These are phyloP conservation scores for Fusarium chaquense DNA, from an alignment of 2,329 filamentous ascomycete genomes.

Conservation along the genomic window DNA sequence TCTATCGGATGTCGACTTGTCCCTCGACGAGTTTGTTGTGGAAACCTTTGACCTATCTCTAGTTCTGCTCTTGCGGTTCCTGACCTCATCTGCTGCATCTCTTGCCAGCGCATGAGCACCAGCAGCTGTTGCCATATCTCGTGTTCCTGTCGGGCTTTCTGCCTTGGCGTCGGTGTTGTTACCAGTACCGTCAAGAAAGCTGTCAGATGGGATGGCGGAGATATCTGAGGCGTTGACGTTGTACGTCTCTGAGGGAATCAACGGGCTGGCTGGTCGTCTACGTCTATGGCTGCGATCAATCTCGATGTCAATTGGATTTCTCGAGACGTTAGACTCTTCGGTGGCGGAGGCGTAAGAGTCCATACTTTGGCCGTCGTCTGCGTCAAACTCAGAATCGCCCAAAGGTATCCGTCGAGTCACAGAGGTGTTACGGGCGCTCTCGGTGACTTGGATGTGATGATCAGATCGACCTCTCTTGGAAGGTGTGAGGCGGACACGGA, in stretches of 20 bases:
- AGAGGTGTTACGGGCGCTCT: conserved; percentile 78
- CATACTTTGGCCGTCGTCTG: conserved; percentile 74
- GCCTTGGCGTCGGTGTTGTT: conserved; percentile 57
- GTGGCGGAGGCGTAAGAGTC: conserved; percentile 82
- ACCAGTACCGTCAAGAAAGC: conserved; percentile 70
- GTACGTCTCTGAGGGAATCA: conserved; percentile 72
- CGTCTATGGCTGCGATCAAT: conserved; percentile 73
- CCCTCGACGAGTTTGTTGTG: conserved; percentile 56
- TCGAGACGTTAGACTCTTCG: conserved; percentile 81
- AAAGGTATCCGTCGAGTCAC: conserved; percentile 66
- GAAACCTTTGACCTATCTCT: conserved; percentile 58
- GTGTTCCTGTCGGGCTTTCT: conserved; percentile 56
- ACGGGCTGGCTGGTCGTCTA: conserved; percentile 75
- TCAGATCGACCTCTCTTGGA: conserved; percentile 72
- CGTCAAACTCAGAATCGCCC: conserved; percentile 58
- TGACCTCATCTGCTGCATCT: conserved; percentile 57
- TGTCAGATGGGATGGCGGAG: conserved; percentile 76
- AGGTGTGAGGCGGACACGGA: conserved; percentile 82
- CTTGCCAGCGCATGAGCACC: conserved; percentile 52
- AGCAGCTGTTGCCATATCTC: conserved; percentile 55
- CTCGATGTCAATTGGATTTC: conserved; percentile 88
- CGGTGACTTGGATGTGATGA: conserved; percentile 89
- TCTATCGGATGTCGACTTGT: conserved; percentile 60
- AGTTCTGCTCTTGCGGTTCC: conserved; percentile 59
- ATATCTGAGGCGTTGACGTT: conserved; percentile 82